Evolutionary conservation across 2,329 filamentous ascomycete species (phyloP), one percentile per base, ranked within the genome.

Genomic region (Endothia cerciana): DNA sequence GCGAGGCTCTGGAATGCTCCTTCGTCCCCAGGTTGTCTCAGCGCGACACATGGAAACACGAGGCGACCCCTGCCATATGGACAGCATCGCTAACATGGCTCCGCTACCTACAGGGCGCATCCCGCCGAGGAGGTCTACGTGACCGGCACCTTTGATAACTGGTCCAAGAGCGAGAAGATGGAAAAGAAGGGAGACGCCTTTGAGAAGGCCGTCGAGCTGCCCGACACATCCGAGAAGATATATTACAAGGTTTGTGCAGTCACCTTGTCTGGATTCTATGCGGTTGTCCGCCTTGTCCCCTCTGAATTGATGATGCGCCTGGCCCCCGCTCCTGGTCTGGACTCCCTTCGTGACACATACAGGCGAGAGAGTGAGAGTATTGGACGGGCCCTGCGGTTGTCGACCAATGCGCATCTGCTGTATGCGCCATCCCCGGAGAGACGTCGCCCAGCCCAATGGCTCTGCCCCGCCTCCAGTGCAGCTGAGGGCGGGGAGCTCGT

Each of bases 111-210:
- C 80, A 97, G 94, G 94, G 88, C 90, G 76, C 89, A 95, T 77
- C 83, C 88, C 73, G 94, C 91, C 76, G 85, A 89, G 72, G 91
- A 96, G 76, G 94, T 98, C 77, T 94, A 91, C 79, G 95, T 98
- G 73, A 98, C 94, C 49, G 95, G 95, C 76, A 94, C 92, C 69
- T 98, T 98, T 77, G 94, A 98, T 80, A 86, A 92, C 81, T 99
- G 95, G 95, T 85, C 86, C 71, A 94, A 95, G 84, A 93, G 88
- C 65, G 87, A 94, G 77, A 87, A 91, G 82, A 86, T 99, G 65
- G 89, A 93, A 58, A 93, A 92, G 81, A 84, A 88, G 49, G 91
- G 86, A 75, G 83, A 88, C 70, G 73, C 85, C 72, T 97, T 96
- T 78, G 84, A 91, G 79, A 69, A 97, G 83, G 87, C 87, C 41